These are phyloP conservation scores for Rhododendron henanense DNA, from an alignment of 148 eudicot genomes.

Conservation along the genomic window DNA sequence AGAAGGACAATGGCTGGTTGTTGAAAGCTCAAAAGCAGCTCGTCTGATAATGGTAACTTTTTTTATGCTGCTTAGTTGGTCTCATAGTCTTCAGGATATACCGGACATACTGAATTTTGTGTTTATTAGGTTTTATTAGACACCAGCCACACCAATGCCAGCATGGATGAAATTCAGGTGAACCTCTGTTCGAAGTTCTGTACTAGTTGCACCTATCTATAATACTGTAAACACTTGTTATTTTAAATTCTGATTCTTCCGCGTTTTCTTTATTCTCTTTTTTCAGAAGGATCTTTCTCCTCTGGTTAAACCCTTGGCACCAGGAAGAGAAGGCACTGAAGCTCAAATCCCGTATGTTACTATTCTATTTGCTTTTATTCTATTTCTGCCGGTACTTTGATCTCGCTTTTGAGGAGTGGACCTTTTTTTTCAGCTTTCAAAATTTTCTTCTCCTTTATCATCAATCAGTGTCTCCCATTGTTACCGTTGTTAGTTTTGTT, in stretches of 20 bases:
- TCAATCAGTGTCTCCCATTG: background rate
- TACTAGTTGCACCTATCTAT: background rate
- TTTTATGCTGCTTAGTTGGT: conserved; percentile 1
- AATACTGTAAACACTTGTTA: background rate
- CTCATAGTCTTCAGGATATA: background rate
- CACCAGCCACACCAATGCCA: conserved; percentile 54
- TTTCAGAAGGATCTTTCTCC: conserved; percentile 94
- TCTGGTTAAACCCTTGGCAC: conserved; percentile 72
- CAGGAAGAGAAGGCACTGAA: conserved; percentile 41
- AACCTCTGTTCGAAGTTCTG: conserved; percentile 4
- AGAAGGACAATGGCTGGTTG: conserved; percentile 97
- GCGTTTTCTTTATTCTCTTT: background rate
- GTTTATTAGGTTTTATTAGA: conserved; percentile 64
- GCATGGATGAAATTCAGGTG: conserved; percentile 86
- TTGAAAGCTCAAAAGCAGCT: conserved; percentile 88
- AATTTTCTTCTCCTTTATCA: background rate
- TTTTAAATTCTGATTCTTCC: background rate
- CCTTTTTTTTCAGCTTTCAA: background rate
- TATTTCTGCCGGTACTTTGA: background rate
- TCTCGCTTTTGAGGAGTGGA: background rate
- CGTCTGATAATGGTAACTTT: conserved; percentile 69
- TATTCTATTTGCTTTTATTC: background rate
- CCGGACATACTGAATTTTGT: conserved; percentile 2
- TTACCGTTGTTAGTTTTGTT: background rate
- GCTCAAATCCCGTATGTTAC: conserved; percentile 83